Conservation (phyloP, 75 land plant genomes). For the Adiantum capillusveneris region DNA sequence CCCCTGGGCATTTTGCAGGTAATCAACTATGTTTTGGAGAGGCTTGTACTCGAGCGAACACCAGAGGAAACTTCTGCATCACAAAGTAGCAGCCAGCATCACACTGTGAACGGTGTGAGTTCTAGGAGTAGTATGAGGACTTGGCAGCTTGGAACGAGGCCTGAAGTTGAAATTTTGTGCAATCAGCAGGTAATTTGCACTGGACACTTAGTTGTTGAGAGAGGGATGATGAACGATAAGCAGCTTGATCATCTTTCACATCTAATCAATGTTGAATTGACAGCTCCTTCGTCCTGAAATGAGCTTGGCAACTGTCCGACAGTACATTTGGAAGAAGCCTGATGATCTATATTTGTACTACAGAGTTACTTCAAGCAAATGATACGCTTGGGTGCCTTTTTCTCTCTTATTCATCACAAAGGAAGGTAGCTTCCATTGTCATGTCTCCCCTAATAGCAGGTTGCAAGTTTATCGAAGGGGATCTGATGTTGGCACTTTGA, state of each 20-base stretch:
- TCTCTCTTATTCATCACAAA: too few species aligned
- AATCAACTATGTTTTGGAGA: slow-evolving; percentile 88
- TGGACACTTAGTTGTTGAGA: background rate
- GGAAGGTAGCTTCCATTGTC: too few species aligned
- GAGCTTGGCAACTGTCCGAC: slow-evolving; percentile 87
- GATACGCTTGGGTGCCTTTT: background rate
- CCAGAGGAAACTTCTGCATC: slow-evolving; percentile 40
- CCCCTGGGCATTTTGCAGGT: too few species aligned
- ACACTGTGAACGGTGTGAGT: slow-evolving; percentile 29
- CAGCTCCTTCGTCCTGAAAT: slow-evolving; percentile 79
- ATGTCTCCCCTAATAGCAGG: too few species aligned
- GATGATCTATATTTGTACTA: slow-evolving; percentile 81
- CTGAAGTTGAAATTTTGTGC: slow-evolving; percentile 76
- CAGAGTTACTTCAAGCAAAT: slow-evolving; percentile 40
- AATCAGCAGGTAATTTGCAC: slow-evolving; percentile 69
- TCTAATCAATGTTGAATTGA: too few species aligned
- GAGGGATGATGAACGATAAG: background rate
- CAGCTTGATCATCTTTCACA: too few species aligned
- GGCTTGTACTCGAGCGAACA: slow-evolving; percentile 80
- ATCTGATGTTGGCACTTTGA: too few species aligned
- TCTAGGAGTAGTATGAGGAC: slow-evolving; percentile 43
- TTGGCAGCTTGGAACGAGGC: slow-evolving; percentile 60
- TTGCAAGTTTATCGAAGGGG: too few species aligned
- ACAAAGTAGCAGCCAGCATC: slow-evolving; percentile 33
- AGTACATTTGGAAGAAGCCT: slow-evolving; percentile 91